Percentiles rank a stretch among this genome's conserved stretches.
phyloP scores from a whole-genome alignment of 179 eudicot species.

The Actinidia polygama region DNA sequence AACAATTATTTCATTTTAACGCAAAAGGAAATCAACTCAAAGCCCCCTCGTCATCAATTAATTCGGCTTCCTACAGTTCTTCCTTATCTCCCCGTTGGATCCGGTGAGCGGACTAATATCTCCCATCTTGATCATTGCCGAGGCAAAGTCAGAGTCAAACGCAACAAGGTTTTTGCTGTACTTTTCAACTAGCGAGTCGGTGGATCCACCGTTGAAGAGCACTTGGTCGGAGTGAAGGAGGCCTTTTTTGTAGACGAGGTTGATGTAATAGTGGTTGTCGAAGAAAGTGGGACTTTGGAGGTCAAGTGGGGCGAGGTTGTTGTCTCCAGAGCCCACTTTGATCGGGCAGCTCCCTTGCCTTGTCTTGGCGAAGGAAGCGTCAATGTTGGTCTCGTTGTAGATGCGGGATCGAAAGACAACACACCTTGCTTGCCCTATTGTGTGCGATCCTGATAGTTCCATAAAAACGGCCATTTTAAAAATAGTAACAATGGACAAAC shows the following conservation, averaged over 20 bases:
- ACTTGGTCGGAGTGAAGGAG: constrained; percentile 77
- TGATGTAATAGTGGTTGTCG: constrained; percentile 65
- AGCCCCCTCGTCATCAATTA: constrained; percentile 1
- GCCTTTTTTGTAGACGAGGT: constrained; percentile 51
- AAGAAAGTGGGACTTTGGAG: constrained; percentile 45
- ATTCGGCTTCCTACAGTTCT: constrained; percentile 56
- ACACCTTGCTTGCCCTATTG: constrained; percentile 87
- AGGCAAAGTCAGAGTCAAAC: constrained; percentile 52
- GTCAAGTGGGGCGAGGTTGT: constrained; percentile 68
- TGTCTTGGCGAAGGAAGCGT: constrained; percentile 48
- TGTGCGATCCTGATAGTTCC: constrained; percentile 52
- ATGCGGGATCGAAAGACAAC: constrained; percentile 52
- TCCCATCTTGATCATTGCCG: constrained; percentile 78
- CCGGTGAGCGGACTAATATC: constrained; percentile 76
- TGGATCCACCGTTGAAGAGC: constrained; percentile 61
- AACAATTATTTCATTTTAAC: neutral
- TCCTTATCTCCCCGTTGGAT: constrained; percentile 64
- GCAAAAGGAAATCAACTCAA: neutral
- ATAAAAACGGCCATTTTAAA: neutral
- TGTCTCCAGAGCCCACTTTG: constrained; percentile 53
- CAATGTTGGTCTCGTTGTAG: constrained; percentile 67
- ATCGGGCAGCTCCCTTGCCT: constrained; percentile 57
- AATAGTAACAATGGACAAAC: no score
- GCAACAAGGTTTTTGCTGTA: constrained; percentile 33
- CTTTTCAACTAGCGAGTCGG: constrained; percentile 48